Base-by-base conservation (phyloP, 768 basidiomycete species). In the Calocera viscosa region DNA sequence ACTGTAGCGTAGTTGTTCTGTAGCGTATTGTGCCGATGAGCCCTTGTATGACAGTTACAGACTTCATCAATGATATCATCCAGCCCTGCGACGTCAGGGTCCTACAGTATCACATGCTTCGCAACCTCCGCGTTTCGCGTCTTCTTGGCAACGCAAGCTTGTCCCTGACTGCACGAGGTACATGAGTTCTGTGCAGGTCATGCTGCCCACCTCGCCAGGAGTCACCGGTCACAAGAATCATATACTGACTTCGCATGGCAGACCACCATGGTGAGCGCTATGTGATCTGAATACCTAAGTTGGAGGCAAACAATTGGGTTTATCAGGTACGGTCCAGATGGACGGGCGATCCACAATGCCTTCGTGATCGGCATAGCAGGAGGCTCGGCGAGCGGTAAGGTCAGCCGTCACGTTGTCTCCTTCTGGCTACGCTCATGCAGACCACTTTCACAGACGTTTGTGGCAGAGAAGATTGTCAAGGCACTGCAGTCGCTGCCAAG, bases 311-410 rank as follows among this genome's bases (percentile, higher is more conserved):
- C 16, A n/a, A 30, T 22, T 1, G 26, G 34, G 67, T 43, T 65
- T 43, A 30, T 39, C 19, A 70, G 90, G 90, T 93, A 93, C 74
- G 83, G 82, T 33, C 84, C 86, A 73, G 84, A 90, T 69, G 91
- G 91, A 0, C 77, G 82, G 63, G 82, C 84, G 22, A 82, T 85
- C 16, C 81, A 80, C 41, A 85, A 87, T 73, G 91, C 91, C 17
- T 93, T 91, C 72, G 91, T 92, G 41, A 84, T 93, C 67, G 91
- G 84, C 8, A 85, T 93, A 69, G 89, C 88, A 73, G 91, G 91
- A 63, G 90, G 90, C 12, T 91, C 90, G 68, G 90, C 89, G 1
- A 91, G 90, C 70, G 91, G 91, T 68, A 93, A 93, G 84, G 90
- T 88, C 70, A 67, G 77, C 41, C 24, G 64, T 32, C 60, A n/a